Evolutionary conservation across 129 eudicot species (phyloP), one percentile per base, ranked within the genome.

Genomic region (Silybum marianum): DNA sequence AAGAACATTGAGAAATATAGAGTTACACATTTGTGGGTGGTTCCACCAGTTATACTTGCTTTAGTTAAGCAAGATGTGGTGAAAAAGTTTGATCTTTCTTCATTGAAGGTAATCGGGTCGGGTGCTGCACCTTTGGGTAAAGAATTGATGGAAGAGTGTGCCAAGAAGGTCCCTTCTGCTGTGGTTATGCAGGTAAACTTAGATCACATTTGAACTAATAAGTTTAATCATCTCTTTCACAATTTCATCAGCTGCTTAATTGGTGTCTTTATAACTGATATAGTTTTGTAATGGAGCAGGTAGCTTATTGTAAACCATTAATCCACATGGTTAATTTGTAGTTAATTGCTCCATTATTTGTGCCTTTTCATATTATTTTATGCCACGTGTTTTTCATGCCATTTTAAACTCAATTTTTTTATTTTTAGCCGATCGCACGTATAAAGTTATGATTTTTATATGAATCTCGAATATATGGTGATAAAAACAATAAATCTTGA

Each of bases 121-220:
- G 98, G 98, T 74, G 98, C 98, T 72, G 98, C 98, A 2, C 98
- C 98, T 7, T 85, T 95, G 54, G 97, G 98, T 80, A 89, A 83
- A 86, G 98, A 92, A 60, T 83, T 95, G 79, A 92, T 95, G 97
- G 87, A 79, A 76, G 97, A 95, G 46, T 92, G 94, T 78, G 90
- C 94, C 1, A 95, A 84, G 86, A 90, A 85, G 39, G 76, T 92
- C 30, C 95, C 99, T 71, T 90, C 84, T 72, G 88, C 89, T 60
- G 24, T 83, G n/a, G 82, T 92, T 25, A 24, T 87, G 21, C 98
- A 94, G 93, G 98, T 94, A 78, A 60, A 34, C 19, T 73, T 74
- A 8, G 65, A 42, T 74, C 16, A 38, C 26, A 8, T 65, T 65
- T 23, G 69, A 65, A 13, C 16, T 65, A 21, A 22, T 65, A 21